Conservation (phyloP, 2,329 filamentous ascomycete genomes). For the Trichoderma pleuroti region DNA sequence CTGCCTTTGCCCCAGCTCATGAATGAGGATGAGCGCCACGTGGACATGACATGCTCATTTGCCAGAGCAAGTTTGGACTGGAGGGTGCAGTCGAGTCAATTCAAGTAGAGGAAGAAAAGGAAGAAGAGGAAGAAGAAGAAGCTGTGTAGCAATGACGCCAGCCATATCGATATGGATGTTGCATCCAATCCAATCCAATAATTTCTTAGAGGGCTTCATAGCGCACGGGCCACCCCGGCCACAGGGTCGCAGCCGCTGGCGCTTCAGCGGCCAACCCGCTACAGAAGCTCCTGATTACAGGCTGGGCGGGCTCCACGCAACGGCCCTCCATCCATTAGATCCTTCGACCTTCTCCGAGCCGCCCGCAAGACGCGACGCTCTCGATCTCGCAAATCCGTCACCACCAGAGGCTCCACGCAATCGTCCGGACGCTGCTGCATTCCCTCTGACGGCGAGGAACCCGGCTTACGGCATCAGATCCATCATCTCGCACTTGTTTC, state of each 20-base stretch:
- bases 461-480: background rate
- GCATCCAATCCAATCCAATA: background rate
- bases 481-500: background rate
- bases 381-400: slow-evolving; percentile 1
- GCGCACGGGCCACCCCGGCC: slow-evolving; percentile 18
- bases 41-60: slow-evolving; percentile 30
- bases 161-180: background rate
- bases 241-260: slow-evolving; percentile 9
- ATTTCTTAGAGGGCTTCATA: background rate
- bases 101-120: background rate
- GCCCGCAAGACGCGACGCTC: slow-evolving; percentile 15
- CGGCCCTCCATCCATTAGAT: background rate
- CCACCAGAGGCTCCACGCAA: background rate
- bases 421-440: background rate
- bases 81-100: background rate
- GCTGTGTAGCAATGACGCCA: background rate
- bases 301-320: background rate
- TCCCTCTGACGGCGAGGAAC: background rate
- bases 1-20: slow-evolving; percentile 25
- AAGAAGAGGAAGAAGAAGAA: background rate
- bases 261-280: slow-evolving; percentile 2
- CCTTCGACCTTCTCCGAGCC: slow-evolving; percentile 7
- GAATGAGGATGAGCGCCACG: slow-evolving; percentile 27
- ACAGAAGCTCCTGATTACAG: slow-evolving; percentile 13
- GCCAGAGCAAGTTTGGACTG: slow-evolving; percentile 20